Evolutionary conservation across 2,329 filamentous ascomycete species (phyloP), one percentile per base, ranked within the genome.

Genomic region (Cryphonectria japonica): DNA sequence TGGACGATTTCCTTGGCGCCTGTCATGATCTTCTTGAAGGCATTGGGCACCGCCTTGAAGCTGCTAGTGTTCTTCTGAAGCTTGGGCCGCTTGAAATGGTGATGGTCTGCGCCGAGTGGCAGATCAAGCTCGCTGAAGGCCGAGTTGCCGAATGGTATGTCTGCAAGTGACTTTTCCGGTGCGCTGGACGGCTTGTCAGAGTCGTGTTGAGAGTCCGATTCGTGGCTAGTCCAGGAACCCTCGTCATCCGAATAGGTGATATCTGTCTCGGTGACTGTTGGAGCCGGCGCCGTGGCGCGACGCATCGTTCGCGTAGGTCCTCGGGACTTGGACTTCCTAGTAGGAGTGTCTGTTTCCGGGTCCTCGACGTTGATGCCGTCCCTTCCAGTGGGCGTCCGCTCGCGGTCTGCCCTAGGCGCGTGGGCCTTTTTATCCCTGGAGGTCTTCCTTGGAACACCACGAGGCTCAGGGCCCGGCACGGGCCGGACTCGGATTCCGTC

Each of bases 121-220:
- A 91, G 78, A 68, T 91, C 88, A 8, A 91, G 81, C 75, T 88
- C 88, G 74, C 88, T 91, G 74, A 91, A 91, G n/a, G 89, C 89
- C 26, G 89, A 91, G 73, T 87, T 87, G 7, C 89, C 89, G 76
- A 90, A 86, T 0, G 89, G 88, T 65, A 91, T 87, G 52, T 91
- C 88, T 22, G 87, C 87, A 46, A 90, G 76, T 2, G 87, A 86
- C 73, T 88, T 88, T 46, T 82, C 83, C 4, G 84, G 78, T 9
- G 80, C 75, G 54, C 79, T 85, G 2, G 83, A 83, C 9, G 80
- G 81, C n/a, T 79, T 76, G 8, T 82, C 78, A 2, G 82, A 84
- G 1, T 54, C 72, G 14, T 72, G 69, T 26, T 68, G 72, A 14
- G 72, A 73, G 26, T 61, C 70, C 69, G 73, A 74, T 39, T 69